Base-by-base conservation (phyloP, 148 eudicot species). In the Chenopodium quinoa region DNA sequence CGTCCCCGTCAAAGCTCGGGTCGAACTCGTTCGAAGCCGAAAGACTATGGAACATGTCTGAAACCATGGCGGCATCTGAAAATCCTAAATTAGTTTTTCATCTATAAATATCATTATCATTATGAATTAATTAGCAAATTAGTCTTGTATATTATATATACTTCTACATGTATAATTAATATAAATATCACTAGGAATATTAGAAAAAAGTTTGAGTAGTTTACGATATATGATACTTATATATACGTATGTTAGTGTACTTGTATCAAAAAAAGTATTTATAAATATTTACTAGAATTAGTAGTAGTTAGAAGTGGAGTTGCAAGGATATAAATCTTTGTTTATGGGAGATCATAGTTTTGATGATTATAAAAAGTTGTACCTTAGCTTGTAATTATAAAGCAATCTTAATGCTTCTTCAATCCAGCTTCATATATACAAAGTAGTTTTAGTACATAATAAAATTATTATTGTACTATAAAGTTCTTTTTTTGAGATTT, bases 31-130 rank as follows among this genome's bases (percentile, higher is more conserved):
- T 75, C 23, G 89, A 93, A 66, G 97, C 97, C 14, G 87, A 85
- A 31, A 82, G 84, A 31, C 73, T 95, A 22, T 95, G 97, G 97
- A 85, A 80, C 1, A 87, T 83, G 8, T 95, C 98, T 6, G 94
- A 92, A 73, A 79, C 78, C 74, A 89, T 95, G 93, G 63, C 79
- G 92, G 63, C 79, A 82, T 34, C 48, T 19, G 62, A 31, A 56
- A 86, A 23, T 31, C 83, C 67, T 54, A 85, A 81, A 80, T 60
- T 80, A 23, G 50, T 2, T 73, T 75, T 47, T 29, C 58, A 60
- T 46, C 40, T 46, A 10, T 78, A 32, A 68, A 19, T 8, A 47
- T 6, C 12, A 44, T 3, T 23, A 44, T 3, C 46, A 46, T 48
- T 11, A 56, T 52, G 4, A 29, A 12, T 70, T 56, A 31, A 48